These are phyloP conservation scores for Fusarium subtropicale DNA, from an alignment of 2,329 filamentous ascomycete species.

Conservation along the genomic window DNA sequence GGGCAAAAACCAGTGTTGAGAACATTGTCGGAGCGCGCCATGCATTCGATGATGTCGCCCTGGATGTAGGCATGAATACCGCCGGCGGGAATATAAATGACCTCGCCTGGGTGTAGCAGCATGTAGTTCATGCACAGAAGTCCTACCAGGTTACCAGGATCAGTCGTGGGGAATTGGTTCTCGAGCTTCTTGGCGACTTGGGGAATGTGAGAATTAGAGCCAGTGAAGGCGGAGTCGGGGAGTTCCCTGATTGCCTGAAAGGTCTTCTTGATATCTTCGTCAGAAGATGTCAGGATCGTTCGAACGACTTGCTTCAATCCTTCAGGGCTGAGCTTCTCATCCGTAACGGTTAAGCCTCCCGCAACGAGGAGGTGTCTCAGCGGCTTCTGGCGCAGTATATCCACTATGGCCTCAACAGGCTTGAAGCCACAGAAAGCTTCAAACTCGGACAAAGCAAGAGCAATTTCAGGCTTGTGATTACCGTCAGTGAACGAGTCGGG, in stretches of 20 bases:
- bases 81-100: conserved; percentile 77
- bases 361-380: conserved; percentile 39
- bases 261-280: conserved; percentile 47
- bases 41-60: conserved; percentile 82
- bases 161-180: conserved; percentile 70
- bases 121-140: conserved; percentile 81
- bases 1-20: conserved; percentile 81
- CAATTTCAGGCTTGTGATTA: conserved; percentile 86
- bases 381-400: conserved; percentile 64
- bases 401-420: conserved; percentile 68
- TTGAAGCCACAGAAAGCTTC: conserved; percentile 84
- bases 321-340: conserved; percentile 59
- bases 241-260: conserved; percentile 46
- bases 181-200: conserved; percentile 73
- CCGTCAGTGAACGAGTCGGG: conserved; percentile 75
- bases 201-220: conserved; percentile 67
- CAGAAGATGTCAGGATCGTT: conserved; percentile 64
- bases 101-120: conserved; percentile 71
- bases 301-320: conserved; percentile 65
- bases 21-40: conserved; percentile 81
- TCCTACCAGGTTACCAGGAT: conserved; percentile 76
- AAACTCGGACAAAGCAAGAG: conserved; percentile 76
- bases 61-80: conserved; percentile 79
- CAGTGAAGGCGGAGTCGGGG: conserved; percentile 60
- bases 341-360: conserved; percentile 28